Conservation (phyloP, 192 early-diverging fungal species). For the Mortierella alpina region DNA sequence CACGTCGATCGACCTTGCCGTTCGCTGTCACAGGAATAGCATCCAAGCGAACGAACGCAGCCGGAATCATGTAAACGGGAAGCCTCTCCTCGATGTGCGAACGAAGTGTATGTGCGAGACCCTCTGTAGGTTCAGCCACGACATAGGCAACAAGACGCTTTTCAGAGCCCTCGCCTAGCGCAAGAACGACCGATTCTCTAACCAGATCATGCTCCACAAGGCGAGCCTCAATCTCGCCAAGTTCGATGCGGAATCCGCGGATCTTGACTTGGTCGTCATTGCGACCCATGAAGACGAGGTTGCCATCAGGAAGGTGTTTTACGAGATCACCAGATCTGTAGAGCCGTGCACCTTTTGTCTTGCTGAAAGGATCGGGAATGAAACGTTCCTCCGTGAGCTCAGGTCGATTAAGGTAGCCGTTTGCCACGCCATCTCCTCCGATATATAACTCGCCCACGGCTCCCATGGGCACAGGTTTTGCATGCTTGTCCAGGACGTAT, state of each 20-base stretch:
- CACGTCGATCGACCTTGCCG: constrained; percentile 47
- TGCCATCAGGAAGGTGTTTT: constrained; percentile 33
- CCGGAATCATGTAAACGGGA: constrained; percentile 73
- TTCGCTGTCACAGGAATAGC: constrained; percentile 28
- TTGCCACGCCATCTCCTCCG: constrained; percentile 43
- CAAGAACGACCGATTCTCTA: constrained; percentile 27
- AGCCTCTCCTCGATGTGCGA: constrained; percentile 62
- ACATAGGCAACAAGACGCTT: constrained; percentile 72
- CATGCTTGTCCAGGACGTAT: constrained; percentile 39
- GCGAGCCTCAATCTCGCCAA: constrained; percentile 42
- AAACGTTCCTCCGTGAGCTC: constrained; percentile 50
- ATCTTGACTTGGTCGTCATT: constrained; percentile 54
- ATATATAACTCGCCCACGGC: constrained; percentile 52
- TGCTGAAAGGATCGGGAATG: constrained; percentile 48
- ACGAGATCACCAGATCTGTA: constrained; percentile 49
- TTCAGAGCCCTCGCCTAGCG: constrained; percentile 57
- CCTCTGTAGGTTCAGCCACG: constrained; percentile 27
- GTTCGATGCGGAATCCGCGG: constrained; percentile 50
- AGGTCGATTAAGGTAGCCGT: constrained; percentile 50
- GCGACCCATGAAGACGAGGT: constrained; percentile 45
- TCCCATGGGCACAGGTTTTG: constrained; percentile 39
- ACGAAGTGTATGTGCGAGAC: no score
- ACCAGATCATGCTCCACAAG: constrained; percentile 33
- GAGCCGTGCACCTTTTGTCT: constrained; percentile 3
- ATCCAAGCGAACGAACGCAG: constrained; percentile 26